Conservation (phyloP, 2,329 filamentous ascomycete species). For the Stemphylium beticola region DNA sequence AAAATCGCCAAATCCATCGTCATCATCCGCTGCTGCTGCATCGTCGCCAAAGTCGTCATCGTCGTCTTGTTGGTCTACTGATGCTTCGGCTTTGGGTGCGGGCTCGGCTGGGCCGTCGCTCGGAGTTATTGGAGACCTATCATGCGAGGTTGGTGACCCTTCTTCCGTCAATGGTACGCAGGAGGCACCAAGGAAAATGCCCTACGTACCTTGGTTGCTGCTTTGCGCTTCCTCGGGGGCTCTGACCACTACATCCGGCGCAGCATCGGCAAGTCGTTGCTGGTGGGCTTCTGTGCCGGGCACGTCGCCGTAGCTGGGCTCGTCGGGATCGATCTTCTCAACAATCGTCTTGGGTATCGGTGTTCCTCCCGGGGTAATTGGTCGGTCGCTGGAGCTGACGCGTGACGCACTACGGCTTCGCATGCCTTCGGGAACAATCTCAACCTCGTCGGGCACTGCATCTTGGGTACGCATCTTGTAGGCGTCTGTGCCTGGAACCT, state of each 20-base stretch:
- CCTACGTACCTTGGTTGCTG: slow-evolving; percentile 64
- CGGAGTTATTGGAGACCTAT: slow-evolving; percentile 57
- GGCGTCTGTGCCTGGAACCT: slow-evolving; percentile 66
- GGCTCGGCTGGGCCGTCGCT: slow-evolving; percentile 36
- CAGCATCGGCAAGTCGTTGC: slow-evolving; percentile 63
- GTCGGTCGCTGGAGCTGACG: slow-evolving; percentile 54
- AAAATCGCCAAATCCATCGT: slow-evolving; percentile 60
- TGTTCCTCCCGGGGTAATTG: slow-evolving; percentile 58
- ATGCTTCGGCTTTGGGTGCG: slow-evolving; percentile 9
- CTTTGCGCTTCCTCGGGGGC: slow-evolving; percentile 51
- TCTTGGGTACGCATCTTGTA: slow-evolving; percentile 65
- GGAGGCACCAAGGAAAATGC: slow-evolving; percentile 49
- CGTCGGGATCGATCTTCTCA: slow-evolving; percentile 64
- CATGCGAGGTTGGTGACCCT: slow-evolving; percentile 62
- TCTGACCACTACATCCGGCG: slow-evolving; percentile 63
- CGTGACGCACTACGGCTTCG: slow-evolving; percentile 49
- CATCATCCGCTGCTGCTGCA: slow-evolving; percentile 55
- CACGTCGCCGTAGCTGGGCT: slow-evolving; percentile 65
- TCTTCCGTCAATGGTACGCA: slow-evolving; percentile 67
- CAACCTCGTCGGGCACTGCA: slow-evolving; percentile 68
- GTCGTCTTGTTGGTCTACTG: slow-evolving; percentile 16
- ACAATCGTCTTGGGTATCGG: slow-evolving; percentile 66
- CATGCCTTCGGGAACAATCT: slow-evolving; percentile 57
- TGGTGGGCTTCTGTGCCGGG: slow-evolving; percentile 66
- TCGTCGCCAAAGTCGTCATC: slow-evolving; percentile 25